These are phyloP conservation scores for Tulasnella calospora DNA, from an alignment of 768 basidiomycete genomes.

Conservation along the genomic window DNA sequence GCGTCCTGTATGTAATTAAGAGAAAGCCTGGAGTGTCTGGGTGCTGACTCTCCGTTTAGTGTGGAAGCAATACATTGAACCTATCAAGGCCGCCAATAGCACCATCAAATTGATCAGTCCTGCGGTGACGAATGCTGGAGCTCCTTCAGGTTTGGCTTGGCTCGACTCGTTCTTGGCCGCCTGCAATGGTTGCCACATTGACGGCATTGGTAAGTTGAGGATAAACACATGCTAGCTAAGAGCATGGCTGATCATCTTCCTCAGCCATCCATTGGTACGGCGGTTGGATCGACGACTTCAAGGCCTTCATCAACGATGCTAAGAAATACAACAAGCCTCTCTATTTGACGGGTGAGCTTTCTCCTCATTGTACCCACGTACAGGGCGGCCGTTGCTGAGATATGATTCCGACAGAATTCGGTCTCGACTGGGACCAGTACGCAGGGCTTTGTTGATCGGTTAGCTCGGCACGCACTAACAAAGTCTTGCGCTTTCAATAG, in stretches of 20 bases:
- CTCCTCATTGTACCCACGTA: no score
- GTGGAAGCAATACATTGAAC: conserved; percentile 22
- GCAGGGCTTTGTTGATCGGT: neutral
- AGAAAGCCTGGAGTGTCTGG: no score
- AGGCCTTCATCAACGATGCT: conserved; percentile 5
- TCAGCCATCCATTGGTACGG: conserved; percentile 23
- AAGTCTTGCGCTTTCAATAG: neutral
- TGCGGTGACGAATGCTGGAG: conserved; percentile 13
- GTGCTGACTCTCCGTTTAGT: neutral
- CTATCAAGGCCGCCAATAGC: neutral
- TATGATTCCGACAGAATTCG: neutral
- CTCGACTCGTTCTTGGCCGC: conserved; percentile 4
- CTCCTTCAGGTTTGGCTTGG: conserved; percentile 17
- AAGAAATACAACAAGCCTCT: conserved; percentile 7
- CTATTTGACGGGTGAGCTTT: conserved; percentile 1
- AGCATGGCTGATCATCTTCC: neutral
- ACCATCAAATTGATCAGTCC: conserved; percentile 1
- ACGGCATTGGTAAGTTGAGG: neutral
- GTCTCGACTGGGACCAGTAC: conserved; percentile 13
- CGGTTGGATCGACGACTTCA: conserved; percentile 17
- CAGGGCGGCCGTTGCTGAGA: neutral
- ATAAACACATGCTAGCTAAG: neutral
- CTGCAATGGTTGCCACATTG: conserved; percentile 19
- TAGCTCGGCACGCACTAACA: neutral
- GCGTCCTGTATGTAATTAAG: neutral